Conservation (phyloP, 2,329 filamentous ascomycete species). For the Sarocladiaceae sp. region DNA sequence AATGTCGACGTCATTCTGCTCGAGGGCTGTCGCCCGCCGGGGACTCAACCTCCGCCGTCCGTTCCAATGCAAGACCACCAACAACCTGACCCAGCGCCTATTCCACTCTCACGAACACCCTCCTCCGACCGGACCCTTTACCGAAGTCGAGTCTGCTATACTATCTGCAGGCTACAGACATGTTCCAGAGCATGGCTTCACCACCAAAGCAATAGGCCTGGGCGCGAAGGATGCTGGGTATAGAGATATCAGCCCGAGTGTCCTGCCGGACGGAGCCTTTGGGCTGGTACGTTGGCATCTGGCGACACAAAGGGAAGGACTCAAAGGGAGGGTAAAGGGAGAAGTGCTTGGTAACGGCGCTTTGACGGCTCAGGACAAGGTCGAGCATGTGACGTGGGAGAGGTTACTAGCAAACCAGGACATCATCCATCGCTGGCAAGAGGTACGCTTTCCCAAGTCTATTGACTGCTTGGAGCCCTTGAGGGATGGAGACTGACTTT, state of each 20-base stretch:
- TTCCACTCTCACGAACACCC: slow-evolving; percentile 73
- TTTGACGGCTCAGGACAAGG: slow-evolving; percentile 49
- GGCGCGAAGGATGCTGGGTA: slow-evolving; percentile 83
- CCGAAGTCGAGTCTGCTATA: slow-evolving; percentile 63
- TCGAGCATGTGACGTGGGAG: slow-evolving; percentile 68
- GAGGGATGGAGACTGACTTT: background rate
- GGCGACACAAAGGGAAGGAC: slow-evolving; percentile 54
- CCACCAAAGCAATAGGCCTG: slow-evolving; percentile 60
- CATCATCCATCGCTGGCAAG: slow-evolving; percentile 75
- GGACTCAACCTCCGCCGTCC: background rate
- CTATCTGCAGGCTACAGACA: slow-evolving; percentile 74
- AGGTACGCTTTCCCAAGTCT: slow-evolving; percentile 60
- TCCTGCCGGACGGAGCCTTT: slow-evolving; percentile 75
- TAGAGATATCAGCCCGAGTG: slow-evolving; percentile 75
- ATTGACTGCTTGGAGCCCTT: slow-evolving; percentile 3
- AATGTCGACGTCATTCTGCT: too few species aligned
- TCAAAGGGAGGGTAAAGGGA: slow-evolving; percentile 35
- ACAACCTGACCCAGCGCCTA: slow-evolving; percentile 12
- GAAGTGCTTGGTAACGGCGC: slow-evolving; percentile 32
- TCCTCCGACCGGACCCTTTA: slow-evolving; percentile 55
- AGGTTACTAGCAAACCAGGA: slow-evolving; percentile 67
- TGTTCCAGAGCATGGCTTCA: slow-evolving; percentile 79
- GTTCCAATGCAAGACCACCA: background rate
- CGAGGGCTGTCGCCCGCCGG: background rate
- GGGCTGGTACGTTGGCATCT: slow-evolving; percentile 77